Base-by-base conservation (phyloP, 1,139 yeast genomes). In the Scheffersomyces titani region DNA sequence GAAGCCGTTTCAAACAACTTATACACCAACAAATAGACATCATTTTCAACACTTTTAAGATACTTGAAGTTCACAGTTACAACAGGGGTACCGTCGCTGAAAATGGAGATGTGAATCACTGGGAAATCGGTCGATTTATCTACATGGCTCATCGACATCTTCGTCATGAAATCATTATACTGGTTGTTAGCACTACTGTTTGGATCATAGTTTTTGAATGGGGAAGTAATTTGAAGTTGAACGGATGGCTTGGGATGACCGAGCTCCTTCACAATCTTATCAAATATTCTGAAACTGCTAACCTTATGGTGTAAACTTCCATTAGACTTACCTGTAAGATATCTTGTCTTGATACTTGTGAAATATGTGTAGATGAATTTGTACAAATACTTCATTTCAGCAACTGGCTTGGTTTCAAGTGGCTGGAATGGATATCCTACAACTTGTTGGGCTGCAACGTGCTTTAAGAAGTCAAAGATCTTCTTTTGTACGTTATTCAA, bases 121-220 rank as follows among this genome's bases (percentile, higher is more conserved):
- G 83, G 78, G 19, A 73, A 71, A 22, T 82, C 82, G 24, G 75
- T 68, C 3, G 77, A 66, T 4, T 75, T 70, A 11, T 82, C 84
- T 44, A 82, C 73, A 60, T 86, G 86, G 54, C 82, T 80, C 54
- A 83, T 75, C 0, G 91, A 78, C 75, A 87, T 83, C 59, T 86
- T 86, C 24, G 86, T 81, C 92, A 91, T 88, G 63, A 90, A 90
- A 57, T 90, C 97, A 63, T 84, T 86, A 54, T 87, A 75, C 55
- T 83, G 83, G 59, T 84, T 82, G 18, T 75, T 75, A 30, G 82
- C 82, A 47, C 70, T 70, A 22, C 75, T 74, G 56, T 80, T 79
- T n/a, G 72, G 59, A 54, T 78, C 82, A 52, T 69, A 66, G 5
- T 74, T 74, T 60, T 78, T 83, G 52, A 85, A 77, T 21, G 78